Conservation (phyloP, 176 grass and related monocot genomes). For the Oryza brachyantha region DNA sequence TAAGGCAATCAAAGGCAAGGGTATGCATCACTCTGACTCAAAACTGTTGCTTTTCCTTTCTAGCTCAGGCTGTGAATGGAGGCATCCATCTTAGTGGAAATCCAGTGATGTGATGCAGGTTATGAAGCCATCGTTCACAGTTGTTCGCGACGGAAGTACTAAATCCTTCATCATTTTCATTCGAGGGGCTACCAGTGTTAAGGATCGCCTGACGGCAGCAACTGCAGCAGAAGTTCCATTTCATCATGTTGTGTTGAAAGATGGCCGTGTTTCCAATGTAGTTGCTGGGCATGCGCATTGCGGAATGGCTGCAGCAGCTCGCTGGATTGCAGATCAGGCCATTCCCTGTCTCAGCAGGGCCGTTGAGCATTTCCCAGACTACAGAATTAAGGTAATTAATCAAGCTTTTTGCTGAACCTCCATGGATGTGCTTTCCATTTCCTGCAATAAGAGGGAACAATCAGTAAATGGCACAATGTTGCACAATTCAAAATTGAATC, state of each 20-base stretch:
- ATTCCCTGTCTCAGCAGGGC: slow-evolving; percentile 57
- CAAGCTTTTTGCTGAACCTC: neutral
- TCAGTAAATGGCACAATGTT: too few species aligned
- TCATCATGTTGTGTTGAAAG: slow-evolving; percentile 50
- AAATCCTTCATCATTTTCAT: slow-evolving; percentile 78
- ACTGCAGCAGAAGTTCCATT: slow-evolving; percentile 69
- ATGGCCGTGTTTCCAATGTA: slow-evolving; percentile 39
- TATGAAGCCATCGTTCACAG: slow-evolving; percentile 78
- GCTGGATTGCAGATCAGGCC: slow-evolving; percentile 65
- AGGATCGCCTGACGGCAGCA: slow-evolving; percentile 67
- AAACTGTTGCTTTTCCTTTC: neutral
- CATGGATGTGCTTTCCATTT: too few species aligned
- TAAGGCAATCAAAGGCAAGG: slow-evolving; percentile 64
- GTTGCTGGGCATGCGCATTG: slow-evolving; percentile 65
- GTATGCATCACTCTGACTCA: slow-evolving; percentile 8
- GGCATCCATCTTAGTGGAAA: neutral
- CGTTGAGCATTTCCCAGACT: slow-evolving; percentile 51
- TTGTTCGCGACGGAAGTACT: slow-evolving; percentile 49
- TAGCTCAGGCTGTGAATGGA: neutral
- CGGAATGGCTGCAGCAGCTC: slow-evolving; percentile 81
- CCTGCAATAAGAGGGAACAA: too few species aligned
- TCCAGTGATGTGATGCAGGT: slow-evolving; percentile 37
- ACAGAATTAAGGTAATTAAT: slow-evolving; percentile 57
- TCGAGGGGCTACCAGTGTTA: slow-evolving; percentile 57
- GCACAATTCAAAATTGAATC: too few species aligned